Conservation (phyloP, 345 rosid genomes). For the Dimocarpus longan region DNA sequence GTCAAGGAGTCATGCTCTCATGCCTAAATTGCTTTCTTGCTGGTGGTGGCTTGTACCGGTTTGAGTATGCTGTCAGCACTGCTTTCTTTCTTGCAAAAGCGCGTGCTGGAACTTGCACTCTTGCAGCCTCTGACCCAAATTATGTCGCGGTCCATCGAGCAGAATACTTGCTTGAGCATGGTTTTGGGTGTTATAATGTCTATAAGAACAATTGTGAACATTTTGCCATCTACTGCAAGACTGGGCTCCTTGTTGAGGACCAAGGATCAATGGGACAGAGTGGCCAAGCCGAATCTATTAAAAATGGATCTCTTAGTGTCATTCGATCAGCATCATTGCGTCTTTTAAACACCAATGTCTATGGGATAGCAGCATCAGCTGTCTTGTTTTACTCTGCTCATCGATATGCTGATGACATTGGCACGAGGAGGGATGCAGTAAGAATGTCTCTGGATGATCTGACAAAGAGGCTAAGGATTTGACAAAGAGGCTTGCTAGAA, state of each 20-base stretch:
- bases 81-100: conserved; percentile 84
- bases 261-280: conserved; percentile 75
- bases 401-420: conserved; percentile 86
- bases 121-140: conserved; percentile 59
- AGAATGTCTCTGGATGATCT: conserved; percentile 80
- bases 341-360: conserved; percentile 71
- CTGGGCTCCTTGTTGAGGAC: conserved; percentile 65
- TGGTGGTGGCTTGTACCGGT: conserved; percentile 76
- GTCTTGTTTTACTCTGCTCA: conserved; percentile 76
- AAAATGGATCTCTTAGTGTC: conserved; percentile 84
- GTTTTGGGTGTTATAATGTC: conserved; percentile 80
- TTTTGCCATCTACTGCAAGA: conserved; percentile 82
- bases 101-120: conserved; percentile 94
- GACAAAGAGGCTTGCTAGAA: conserved; percentile 34
- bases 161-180: conserved; percentile 72
- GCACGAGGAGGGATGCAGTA: conserved; percentile 73
- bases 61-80: conserved; percentile 73
- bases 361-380: conserved; percentile 86
- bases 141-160: conserved; percentile 69
- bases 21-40: conserved; percentile 91
- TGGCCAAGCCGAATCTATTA: conserved; percentile 76
- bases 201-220: conserved; percentile 91
- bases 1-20: conserved; percentile 70
- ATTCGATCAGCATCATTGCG: conserved; percentile 70
- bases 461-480: conserved; percentile 45